Evolutionary conservation across 345 rosid genomes (phyloP).

Genomic region (Euphorbia peplus): DNA sequence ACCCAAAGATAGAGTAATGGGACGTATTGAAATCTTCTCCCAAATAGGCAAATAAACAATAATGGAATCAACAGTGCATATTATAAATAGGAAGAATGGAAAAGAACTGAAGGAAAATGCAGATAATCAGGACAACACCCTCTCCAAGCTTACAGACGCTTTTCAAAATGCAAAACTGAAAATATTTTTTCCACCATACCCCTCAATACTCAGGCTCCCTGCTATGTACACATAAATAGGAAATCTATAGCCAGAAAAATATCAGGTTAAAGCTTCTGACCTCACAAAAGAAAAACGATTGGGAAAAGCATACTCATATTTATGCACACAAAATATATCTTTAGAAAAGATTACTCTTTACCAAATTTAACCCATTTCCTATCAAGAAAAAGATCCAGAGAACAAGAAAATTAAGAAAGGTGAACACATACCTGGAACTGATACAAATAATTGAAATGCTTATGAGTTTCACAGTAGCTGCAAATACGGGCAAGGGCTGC

Average conservation of each 20-base stretch:
- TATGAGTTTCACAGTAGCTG: conserved; percentile 72
- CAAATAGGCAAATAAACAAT: too few relatives aligned
- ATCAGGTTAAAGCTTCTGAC: not conserved
- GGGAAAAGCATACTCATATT: not conserved
- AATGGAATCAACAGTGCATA: too few relatives aligned
- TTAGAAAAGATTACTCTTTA: not conserved
- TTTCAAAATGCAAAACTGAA: too few relatives aligned
- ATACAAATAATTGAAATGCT: conserved; percentile 84
- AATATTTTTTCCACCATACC: too few relatives aligned
- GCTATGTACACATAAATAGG: not conserved
- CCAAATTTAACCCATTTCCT: not conserved
- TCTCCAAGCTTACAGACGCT: too few relatives aligned
- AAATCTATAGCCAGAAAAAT: not conserved
- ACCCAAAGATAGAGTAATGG: too few relatives aligned
- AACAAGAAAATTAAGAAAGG: not conserved
- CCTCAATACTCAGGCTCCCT: not conserved
- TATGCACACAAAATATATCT: not conserved
- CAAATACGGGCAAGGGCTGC: conserved; percentile 80
- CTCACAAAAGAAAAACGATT: not conserved
- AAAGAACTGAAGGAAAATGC: too few relatives aligned
- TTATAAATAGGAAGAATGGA: too few relatives aligned
- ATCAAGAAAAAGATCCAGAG: not conserved
- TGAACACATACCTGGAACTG: conserved; percentile 61
- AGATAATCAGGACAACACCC: too few relatives aligned
- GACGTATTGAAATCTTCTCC: too few relatives aligned